These are phyloP conservation scores for Exophiala alcalophila DNA, from an alignment of 2,329 filamentous ascomycete genomes.

Conservation along the genomic window DNA sequence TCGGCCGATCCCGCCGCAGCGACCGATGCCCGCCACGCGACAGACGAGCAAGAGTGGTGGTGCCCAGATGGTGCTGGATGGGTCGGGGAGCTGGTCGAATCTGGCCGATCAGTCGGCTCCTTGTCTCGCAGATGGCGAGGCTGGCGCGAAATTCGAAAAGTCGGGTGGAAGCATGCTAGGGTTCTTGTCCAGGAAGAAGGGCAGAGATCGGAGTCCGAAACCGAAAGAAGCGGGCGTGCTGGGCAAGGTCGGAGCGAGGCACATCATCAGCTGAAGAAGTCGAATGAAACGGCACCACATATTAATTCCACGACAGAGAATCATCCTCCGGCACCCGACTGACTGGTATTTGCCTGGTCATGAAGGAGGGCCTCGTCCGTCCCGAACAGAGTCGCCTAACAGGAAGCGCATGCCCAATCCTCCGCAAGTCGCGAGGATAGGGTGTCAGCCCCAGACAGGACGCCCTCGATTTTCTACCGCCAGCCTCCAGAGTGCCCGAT, in stretches of 20 bases:
- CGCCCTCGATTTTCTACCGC: no score
- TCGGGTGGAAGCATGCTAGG: slow-evolving; percentile 72
- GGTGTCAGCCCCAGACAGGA: no score
- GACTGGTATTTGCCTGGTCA: no score
- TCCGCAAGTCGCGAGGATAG: no score
- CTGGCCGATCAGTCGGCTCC: slow-evolving; percentile 79
- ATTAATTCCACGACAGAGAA: no score
- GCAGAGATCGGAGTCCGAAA: slow-evolving; percentile 86
- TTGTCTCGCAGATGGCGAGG: slow-evolving; percentile 6
- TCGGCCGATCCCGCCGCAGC: slow-evolving; percentile 37
- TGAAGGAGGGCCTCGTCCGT: no score
- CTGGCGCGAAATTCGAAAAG: slow-evolving; percentile 39
- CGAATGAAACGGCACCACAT: no score
- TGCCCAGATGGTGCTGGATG: slow-evolving; percentile 86
- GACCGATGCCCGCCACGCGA: slow-evolving; percentile 54
- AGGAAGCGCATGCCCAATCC: no score
- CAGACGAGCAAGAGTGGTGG: slow-evolving; percentile 77
- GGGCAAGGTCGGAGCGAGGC: slow-evolving; percentile 89
- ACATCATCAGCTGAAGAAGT: slow-evolving; percentile 63
- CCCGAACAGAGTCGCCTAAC: no score
- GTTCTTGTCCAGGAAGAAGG: slow-evolving; percentile 85
- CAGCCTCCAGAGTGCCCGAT: no score
- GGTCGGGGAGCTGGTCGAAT: slow-evolving; percentile 85
- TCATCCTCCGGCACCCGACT: not conserved
- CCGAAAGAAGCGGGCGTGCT: slow-evolving; percentile 89